Conservation (phyloP, 257 asterid genomes). For the Fraxinus anomala region DNA sequence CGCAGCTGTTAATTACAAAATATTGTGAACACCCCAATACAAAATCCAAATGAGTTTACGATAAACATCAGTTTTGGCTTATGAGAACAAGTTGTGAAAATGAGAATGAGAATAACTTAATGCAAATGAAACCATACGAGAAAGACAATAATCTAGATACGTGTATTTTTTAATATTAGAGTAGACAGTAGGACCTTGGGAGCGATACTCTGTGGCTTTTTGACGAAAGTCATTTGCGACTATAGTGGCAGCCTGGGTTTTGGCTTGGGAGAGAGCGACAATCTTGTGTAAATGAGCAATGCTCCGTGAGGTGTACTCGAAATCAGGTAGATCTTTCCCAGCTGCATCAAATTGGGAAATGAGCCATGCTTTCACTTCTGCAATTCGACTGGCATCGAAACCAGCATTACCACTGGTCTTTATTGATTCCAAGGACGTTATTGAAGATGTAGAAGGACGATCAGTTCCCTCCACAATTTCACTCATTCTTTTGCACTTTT, state of each 20-base stretch:
- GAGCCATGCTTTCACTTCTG: conserved; percentile 6
- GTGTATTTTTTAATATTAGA: background rate
- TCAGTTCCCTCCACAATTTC: conserved; percentile 58
- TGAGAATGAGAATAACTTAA: conserved; percentile 1
- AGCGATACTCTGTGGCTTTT: conserved; percentile 80
- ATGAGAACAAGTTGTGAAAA: conserved; percentile 12
- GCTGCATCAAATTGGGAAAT: background rate
- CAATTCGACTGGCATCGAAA: conserved; percentile 7
- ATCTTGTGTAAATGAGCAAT: conserved; percentile 50
- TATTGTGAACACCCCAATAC: conserved; percentile 13
- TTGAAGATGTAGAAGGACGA: conserved; percentile 47
- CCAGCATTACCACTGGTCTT: conserved; percentile 56
- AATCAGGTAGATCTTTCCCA: conserved; percentile 89
- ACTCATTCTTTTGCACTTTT: conserved; percentile 51
- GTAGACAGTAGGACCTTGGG: conserved; percentile 61
- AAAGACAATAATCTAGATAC: background rate
- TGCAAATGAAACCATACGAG: conserved; percentile 15
- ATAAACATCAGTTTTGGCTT: conserved; percentile 4
- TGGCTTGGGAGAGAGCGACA: background rate
- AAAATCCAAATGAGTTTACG: conserved; percentile 7
- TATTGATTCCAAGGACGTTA: conserved; percentile 52
- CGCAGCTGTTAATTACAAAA: conserved; percentile 57
- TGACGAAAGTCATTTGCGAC: conserved; percentile 91
- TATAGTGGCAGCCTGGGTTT: conserved; percentile 82
- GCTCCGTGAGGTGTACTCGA: conserved; percentile 90